Evolutionary conservation across 2,329 filamentous ascomycete species (phyloP).

Genomic region (Ambrosiella xylebori): DNA sequence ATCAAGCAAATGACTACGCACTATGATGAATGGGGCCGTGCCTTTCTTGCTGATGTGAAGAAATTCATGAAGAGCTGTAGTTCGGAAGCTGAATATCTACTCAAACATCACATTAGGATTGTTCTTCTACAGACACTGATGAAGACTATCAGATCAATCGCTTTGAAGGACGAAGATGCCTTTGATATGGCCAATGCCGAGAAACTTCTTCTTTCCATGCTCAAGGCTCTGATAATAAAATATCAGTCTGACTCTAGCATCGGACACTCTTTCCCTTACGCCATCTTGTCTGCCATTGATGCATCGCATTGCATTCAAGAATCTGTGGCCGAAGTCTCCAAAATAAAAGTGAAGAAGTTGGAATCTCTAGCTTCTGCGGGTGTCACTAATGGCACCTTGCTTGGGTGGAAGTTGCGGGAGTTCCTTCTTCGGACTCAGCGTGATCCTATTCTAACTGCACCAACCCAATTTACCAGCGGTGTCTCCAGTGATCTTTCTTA

Average conservation of each 20-base stretch:
- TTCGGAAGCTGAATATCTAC: slow-evolving; percentile 10
- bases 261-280: slow-evolving; percentile 7
- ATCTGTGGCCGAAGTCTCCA: slow-evolving; percentile 6
- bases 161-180: slow-evolving; percentile 14
- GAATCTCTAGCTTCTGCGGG: slow-evolving; percentile 21
- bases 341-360: slow-evolving; percentile 19
- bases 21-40: slow-evolving; percentile 25
- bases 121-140: slow-evolving; percentile 23
- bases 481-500: not conserved
- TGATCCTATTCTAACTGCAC: slow-evolving; percentile 4
- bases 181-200: slow-evolving; percentile 16
- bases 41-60: slow-evolving; percentile 22
- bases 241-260: slow-evolving; percentile 8
- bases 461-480: not conserved
- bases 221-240: slow-evolving; percentile 9
- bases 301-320: slow-evolving; percentile 8
- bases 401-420: slow-evolving; percentile 29
- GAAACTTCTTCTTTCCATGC: slow-evolving; percentile 10
- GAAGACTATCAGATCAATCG: slow-evolving; percentile 18
- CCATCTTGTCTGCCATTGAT: slow-evolving; percentile 13
- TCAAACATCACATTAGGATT: slow-evolving; percentile 18
- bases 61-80: slow-evolving; percentile 15
- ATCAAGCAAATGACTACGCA: slow-evolving; percentile 29
- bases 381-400: slow-evolving; percentile 21
- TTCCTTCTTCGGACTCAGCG: slow-evolving; percentile 21